Conservation (phyloP, 2,329 filamentous ascomycete species). For the Apiospora sp. region DNA sequence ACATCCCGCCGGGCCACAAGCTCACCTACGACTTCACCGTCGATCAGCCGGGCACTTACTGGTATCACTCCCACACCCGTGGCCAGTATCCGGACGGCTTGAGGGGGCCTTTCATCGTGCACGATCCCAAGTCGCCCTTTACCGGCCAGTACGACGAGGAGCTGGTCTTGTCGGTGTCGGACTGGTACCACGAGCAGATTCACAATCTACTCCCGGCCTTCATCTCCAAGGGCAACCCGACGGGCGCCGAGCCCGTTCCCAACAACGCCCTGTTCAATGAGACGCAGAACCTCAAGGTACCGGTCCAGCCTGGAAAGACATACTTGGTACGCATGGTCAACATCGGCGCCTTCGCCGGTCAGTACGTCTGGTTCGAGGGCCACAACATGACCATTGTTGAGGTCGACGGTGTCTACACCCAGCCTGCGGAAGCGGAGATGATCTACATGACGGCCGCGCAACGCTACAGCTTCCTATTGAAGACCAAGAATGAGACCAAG, state of each 20-base stretch:
- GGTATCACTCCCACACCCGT: conserved; percentile 77
- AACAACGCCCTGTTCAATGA: conserved; percentile 77
- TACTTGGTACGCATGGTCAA: conserved; percentile 79
- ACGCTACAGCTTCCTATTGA: conserved; percentile 69
- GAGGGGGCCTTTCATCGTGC: conserved; percentile 68
- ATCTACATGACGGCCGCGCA: conserved; percentile 75
- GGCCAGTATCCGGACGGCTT: conserved; percentile 75
- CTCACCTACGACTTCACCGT: conserved; percentile 77
- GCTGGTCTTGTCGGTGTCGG: conserved; percentile 69
- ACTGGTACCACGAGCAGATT: conserved; percentile 74
- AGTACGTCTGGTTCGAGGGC: conserved; percentile 72
- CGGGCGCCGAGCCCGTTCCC: conserved; percentile 71
- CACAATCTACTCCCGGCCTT: conserved; percentile 54
- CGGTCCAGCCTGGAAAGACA: conserved; percentile 71
- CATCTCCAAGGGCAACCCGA: conserved; percentile 62
- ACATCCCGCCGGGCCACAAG: conserved; percentile 67
- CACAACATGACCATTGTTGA: conserved; percentile 75
- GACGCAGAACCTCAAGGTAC: conserved; percentile 64
- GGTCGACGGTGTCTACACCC: conserved; percentile 75
- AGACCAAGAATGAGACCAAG: conserved; percentile 66
- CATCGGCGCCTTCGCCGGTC: conserved; percentile 74
- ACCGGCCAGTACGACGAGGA: conserved; percentile 67
- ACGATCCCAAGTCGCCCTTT: conserved; percentile 69
- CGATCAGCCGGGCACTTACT: conserved; percentile 76
- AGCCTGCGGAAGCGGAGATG: conserved; percentile 65